These are phyloP conservation scores for Dryas octopetala DNA, from an alignment of 306 rosid genomes.

Conservation along the genomic window DNA sequence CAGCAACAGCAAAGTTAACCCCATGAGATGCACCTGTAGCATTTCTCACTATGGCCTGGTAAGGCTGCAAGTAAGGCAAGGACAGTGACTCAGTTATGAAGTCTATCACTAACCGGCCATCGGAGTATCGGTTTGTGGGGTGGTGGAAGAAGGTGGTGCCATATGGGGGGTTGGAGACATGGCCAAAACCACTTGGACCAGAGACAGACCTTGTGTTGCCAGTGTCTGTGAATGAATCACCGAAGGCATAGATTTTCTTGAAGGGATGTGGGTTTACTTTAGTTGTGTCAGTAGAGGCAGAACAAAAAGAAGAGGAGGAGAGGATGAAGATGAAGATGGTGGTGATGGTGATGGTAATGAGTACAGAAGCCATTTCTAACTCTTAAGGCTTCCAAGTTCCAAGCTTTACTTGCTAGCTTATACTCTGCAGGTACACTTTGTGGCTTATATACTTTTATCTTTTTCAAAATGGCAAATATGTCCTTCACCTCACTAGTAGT, in stretches of 20 bases:
- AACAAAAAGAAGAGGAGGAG: constrained; percentile 25
- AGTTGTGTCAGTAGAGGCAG: constrained; percentile 14
- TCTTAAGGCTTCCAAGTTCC: not conserved
- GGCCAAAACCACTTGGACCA: constrained; percentile 86
- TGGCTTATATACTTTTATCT: not conserved
- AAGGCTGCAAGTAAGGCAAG: constrained; percentile 70
- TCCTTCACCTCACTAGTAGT: not conserved
- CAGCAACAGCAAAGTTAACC: constrained; percentile 88
- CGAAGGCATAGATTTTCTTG: constrained; percentile 77
- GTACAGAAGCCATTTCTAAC: constrained; percentile 33
- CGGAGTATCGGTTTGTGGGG: constrained; percentile 83
- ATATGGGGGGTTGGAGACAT: constrained; percentile 70
- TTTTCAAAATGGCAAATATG: not conserved
- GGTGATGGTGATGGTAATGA: constrained; percentile 8
- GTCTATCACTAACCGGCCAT: constrained; percentile 88
- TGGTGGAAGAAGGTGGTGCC: constrained; percentile 79
- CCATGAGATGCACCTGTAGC: constrained; percentile 44
- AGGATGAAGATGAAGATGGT: constrained; percentile 30
- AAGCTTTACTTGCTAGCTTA: not conserved
- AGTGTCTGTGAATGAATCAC: constrained; percentile 94
- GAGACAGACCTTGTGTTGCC: constrained; percentile 69
- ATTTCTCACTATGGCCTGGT: constrained; percentile 32
- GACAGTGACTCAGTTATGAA: constrained; percentile 71
- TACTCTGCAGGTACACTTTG: not conserved
- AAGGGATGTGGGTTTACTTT: constrained; percentile 44